A percentile compares a stretch with the other conserved stretches of the same genome.
phyloP scores from a whole-genome alignment of 2,329 filamentous ascomycete species.

The Pseudopyrenochaeta lycopersici region DNA sequence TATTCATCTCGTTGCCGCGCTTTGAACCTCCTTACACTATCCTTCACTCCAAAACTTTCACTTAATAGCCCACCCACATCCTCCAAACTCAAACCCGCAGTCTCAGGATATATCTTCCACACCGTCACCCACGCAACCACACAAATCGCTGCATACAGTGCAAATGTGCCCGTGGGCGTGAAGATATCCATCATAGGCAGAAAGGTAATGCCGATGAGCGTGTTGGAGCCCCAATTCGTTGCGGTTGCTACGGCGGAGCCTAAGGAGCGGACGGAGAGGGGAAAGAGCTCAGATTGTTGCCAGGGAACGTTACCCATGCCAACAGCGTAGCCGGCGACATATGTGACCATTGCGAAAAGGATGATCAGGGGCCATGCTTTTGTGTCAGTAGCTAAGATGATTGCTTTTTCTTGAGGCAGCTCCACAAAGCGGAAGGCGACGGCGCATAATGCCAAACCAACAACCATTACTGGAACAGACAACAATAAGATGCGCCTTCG shows the following conservation, averaged over 20 bases:
- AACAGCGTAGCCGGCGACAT: slow-evolving; percentile 85
- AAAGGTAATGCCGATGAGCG: slow-evolving; percentile 85
- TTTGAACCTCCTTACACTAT: slow-evolving; percentile 37
- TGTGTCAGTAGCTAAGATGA: slow-evolving; percentile 17
- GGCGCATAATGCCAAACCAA: slow-evolving; percentile 75
- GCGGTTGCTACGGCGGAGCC: slow-evolving; percentile 78
- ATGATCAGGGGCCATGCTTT: slow-evolving; percentile 59
- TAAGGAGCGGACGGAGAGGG: slow-evolving; percentile 74
- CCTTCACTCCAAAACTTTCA: slow-evolving; percentile 72
- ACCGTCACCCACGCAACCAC: slow-evolving; percentile 71
- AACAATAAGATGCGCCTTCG: slow-evolving; percentile 73
- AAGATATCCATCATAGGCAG: slow-evolving; percentile 83
- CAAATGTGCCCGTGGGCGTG: slow-evolving; percentile 80
- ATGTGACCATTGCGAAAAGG: slow-evolving; percentile 78
- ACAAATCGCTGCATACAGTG: slow-evolving; percentile 79
- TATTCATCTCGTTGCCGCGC: background rate
- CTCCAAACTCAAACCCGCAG: slow-evolving; percentile 81
- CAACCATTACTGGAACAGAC: slow-evolving; percentile 84
- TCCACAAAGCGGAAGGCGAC: slow-evolving; percentile 75
- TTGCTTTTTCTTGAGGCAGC: slow-evolving; percentile 43
- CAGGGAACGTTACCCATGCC: slow-evolving; percentile 93
- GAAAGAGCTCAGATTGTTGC: slow-evolving; percentile 94
- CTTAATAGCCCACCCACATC: slow-evolving; percentile 77
- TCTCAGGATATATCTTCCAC: slow-evolving; percentile 85
- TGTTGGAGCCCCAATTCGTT: slow-evolving; percentile 90